Evolutionary conservation across 78 protist genomes (phyloP).

Genomic region (Polysphondylium violaceum): DNA sequence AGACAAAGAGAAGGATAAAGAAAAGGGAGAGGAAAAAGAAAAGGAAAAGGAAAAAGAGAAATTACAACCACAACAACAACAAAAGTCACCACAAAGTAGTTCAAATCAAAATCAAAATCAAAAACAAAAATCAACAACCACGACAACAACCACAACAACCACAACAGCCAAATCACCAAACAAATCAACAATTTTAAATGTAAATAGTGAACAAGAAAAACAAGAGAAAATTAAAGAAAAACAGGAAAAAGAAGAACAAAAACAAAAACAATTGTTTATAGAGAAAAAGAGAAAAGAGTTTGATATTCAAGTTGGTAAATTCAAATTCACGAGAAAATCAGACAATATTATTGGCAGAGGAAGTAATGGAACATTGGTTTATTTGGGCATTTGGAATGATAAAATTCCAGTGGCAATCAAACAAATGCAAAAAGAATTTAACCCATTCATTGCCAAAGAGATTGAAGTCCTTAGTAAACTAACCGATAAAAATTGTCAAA

Average conservation of each 20-base stretch:
- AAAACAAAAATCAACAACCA: not conserved
- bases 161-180: not conserved
- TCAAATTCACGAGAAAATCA: conserved; percentile 49
- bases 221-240: conserved; percentile 4
- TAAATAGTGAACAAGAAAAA: conserved; percentile 10
- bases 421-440: conserved; percentile 60
- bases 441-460: conserved; percentile 24
- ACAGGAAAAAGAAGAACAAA: not conserved
- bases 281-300: not conserved
- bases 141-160: not conserved
- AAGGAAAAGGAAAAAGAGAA: conserved; percentile 7
- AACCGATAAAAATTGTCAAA: conserved; percentile 24
- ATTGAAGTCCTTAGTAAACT: conserved; percentile 34
- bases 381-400: conserved; percentile 47
- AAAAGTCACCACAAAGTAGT: not conserved
- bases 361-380: conserved; percentile 70
- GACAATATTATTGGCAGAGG: conserved; percentile 59
- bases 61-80: not conserved
- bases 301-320: conserved; percentile 61
- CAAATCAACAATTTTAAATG: not conserved
- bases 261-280: not conserved
- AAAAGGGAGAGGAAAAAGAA: too few relatives aligned
- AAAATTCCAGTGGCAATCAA: conserved; percentile 63
- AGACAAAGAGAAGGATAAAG: too few relatives aligned
- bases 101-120: not conserved